Evolutionary conservation across 2,329 filamentous ascomycete species (phyloP), one percentile per base, ranked within the genome.

Genomic region (Didymellaceae sp.): DNA sequence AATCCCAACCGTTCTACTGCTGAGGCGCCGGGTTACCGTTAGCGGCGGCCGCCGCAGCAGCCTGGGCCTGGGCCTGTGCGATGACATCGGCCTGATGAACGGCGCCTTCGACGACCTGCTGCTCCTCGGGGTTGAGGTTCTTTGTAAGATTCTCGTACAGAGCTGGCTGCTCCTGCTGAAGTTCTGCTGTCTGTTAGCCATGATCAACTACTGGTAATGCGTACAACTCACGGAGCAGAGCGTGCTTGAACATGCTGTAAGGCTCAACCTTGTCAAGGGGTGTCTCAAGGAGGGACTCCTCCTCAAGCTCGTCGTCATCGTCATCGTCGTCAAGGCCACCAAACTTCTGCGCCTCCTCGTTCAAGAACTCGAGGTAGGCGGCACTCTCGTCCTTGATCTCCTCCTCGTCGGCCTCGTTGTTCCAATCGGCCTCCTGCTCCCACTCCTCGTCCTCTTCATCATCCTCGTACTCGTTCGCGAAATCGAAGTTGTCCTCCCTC

Each of bases 261-360:
- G 93, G 92, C 76, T 99, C 94, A 55, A 99, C 82, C 77, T 94
- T 94, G 74, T 99, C 94, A 18, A 99, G 81, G 13, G 93, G 92
- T 10, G 93, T 96, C 75, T 99, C 94, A 2, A 99, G 84, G 42
- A 97, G 80, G 52, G 90, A 89, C 71, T 92, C 93, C 66, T 97
- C 94, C 73, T 97, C 93, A 14, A 95, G 85, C 35, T 97, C 86
- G 45, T 96, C 92, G 47, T 96, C 89, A 1, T 90, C 90, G 8
- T 66, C 63, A 11, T 83, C 82, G 16, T 66, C 63, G 13, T 83
- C 82, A 14, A 87, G 81, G 14, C 86, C 83, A 57, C 87, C 86
- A 72, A 94, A 93, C 72, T 94, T 95, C 65, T 91, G 87, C 10
- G 91, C 91, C 86, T 97, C 93, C 71, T 95, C 89, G 63, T 93